A percentile compares a stretch with the other conserved stretches of the same genome.
Evolutionary conservation across 2,329 filamentous ascomycete species (phyloP).

Genomic region (Immersiporthe knoxdaviesiana): DNA sequence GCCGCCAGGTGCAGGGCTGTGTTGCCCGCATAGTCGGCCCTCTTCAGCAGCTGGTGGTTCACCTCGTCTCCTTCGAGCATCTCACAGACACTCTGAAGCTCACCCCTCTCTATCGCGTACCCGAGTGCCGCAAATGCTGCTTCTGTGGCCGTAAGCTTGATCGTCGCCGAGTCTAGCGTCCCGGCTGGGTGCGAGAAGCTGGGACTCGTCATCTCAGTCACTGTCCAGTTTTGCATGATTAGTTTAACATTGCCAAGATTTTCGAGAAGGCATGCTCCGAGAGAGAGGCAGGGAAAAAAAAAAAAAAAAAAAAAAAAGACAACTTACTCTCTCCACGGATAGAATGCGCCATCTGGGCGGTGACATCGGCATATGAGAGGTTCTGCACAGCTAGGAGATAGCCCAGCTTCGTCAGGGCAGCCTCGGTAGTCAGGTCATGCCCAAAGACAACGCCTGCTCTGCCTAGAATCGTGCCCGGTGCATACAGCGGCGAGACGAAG

Average conservation of each 20-base stretch:
- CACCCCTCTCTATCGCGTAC: constrained; percentile 76
- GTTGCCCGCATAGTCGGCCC: constrained; percentile 80
- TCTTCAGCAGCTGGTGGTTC: constrained; percentile 63
- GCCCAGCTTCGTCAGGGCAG: constrained; percentile 86
- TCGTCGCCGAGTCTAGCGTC: constrained; percentile 47
- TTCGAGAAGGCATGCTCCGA: too few species aligned
- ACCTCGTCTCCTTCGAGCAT: constrained; percentile 68
- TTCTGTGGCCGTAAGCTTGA: constrained; percentile 51
- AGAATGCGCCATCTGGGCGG: constrained; percentile 71
- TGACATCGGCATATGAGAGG: constrained; percentile 67
- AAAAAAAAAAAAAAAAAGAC: too few species aligned
- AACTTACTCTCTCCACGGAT: constrained; percentile 70
- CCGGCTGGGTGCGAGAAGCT: constrained; percentile 76
- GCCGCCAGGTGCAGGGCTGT: constrained; percentile 66
- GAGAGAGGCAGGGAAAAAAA: neutral
- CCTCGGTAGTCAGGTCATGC: constrained; percentile 86
- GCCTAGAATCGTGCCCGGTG: constrained; percentile 75
- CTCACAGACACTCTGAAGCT: constrained; percentile 66
- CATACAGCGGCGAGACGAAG: constrained; percentile 78
- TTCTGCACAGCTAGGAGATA: constrained; percentile 75
- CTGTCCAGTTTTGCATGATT: constrained; percentile 33
- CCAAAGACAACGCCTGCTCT: constrained; percentile 87
- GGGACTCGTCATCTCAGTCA: constrained; percentile 75
- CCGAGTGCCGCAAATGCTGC: constrained; percentile 76
- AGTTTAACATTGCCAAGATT: neutral